A percentile compares a stretch with the other conserved stretches of the same genome.
Evolutionary conservation across 805 yeast species (phyloP).

Genomic region (Kurtzmaniella fragi): DNA sequence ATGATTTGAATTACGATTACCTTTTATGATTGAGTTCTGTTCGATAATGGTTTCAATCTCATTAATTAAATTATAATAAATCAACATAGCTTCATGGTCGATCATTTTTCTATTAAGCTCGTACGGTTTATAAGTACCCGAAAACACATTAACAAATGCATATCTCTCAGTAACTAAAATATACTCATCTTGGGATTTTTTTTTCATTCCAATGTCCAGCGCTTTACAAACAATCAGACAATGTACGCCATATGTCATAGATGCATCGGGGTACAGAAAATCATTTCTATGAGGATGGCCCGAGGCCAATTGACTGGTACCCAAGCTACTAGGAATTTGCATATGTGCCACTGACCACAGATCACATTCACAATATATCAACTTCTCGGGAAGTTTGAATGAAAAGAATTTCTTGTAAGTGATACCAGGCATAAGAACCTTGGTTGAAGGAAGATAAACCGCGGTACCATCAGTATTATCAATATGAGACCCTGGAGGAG

Average conservation of each 20-base stretch:
- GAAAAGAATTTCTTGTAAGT: conserved; percentile 38
- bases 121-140: conserved; percentile 17
- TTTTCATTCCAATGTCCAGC: conserved; percentile 18
- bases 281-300: conserved; percentile 13
- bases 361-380: conserved; percentile 30
- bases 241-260: conserved; percentile 28
- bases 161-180: conserved; percentile 26
- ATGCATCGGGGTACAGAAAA: conserved; percentile 23
- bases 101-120: conserved; percentile 26
- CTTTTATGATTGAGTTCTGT: conserved; percentile 13
- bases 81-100: conserved; percentile 28
- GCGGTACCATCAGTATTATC: conserved; percentile 31
- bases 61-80: conserved; percentile 22
- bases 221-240: conserved; percentile 36
- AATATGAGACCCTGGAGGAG: conserved; percentile 10
- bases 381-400: conserved; percentile 32
- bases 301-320: conserved; percentile 10
- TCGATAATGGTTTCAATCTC: conserved; percentile 24
- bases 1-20: no score
- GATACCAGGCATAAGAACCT: conserved; percentile 23
- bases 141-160: conserved; percentile 21
- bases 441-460: conserved; percentile 17
- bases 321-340: conserved; percentile 32
- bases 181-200: conserved; percentile 19
- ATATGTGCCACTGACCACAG: conserved; percentile 29